Evolutionary conservation across 2,329 filamentous ascomycete species (phyloP), one percentile per base, ranked within the genome.

Genomic region (Cladobotryum mycophilum): DNA sequence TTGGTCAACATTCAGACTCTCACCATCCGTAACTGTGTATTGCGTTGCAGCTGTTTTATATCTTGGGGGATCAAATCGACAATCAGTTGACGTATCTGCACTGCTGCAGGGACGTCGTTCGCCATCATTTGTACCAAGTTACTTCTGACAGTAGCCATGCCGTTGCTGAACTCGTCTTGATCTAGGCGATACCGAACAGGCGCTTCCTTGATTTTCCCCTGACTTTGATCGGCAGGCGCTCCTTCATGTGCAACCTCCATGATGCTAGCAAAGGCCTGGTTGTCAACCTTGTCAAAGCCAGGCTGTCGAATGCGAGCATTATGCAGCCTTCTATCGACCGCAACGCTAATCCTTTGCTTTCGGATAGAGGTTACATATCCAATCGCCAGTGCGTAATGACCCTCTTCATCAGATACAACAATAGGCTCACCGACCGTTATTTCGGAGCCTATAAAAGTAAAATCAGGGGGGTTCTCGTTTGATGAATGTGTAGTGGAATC

Each of bases 111-210:
- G 1, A 85, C 75, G 41, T 82, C 81, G 57, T 90, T 83, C 38
- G 88, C 82, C 91, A 99, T 97, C 60, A 96, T 81, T 58, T 91
- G 88, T 33, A 97, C 82, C 1, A 99, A 78, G 59, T 97, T 99
- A 69, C 96, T 96, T 48, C 93, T 84, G 42, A 96, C 88, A 30
- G 87, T 86, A 3, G 93, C 90, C 89, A 99, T 95, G 51, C 93
- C 93, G 61, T 95, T 97, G 69, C 89, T 95, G 68, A 99, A 99
- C 64, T 99, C 93, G 61, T 99, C 93, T 65, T 96, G 96, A 69
- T 99, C 93, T 4, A 99, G 75, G 20, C 93, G 86, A 61, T 96
- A 99, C 45, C 82, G 76, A 5, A 86, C 71, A 4, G 80, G 80
- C 4, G 77, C 67, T 51, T 76, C 73, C 52, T 76, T 73, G 56